Base-by-base conservation (phyloP, 192 early-diverging fungal species). In the Entophlyctis luteolus region DNA sequence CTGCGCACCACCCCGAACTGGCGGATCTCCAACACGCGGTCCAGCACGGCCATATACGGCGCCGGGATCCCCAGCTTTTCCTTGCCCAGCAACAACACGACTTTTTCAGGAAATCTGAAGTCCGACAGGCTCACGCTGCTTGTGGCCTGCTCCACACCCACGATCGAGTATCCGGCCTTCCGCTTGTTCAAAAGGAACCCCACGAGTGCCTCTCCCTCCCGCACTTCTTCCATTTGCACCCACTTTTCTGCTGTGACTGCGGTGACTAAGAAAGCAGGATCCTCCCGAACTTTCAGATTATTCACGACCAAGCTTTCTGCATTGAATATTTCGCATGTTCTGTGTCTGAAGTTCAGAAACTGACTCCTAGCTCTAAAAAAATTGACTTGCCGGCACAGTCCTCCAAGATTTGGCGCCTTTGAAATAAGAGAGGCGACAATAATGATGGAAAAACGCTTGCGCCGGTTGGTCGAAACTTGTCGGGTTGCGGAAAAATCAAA, bases 261-360 rank as follows among this genome's bases (percentile, higher is more conserved):
- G 37, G 77, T 77, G 22, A 59, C 62, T 16, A 68, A 49, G 48
- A 87, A 87, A 5, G 33, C 49, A 29, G 76, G 76, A 53, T 87
- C 85, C 6, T 84, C 77, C 20, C 68, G 18, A 29, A 81, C 75
- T 59, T 70, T 71, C 48, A 85, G 31, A 42, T 59, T 74, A 31
- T 14, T 12, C 12, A 86, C 70, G 16, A 78, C 74, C 8, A 86
- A 57, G 20, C 72, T 48, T 48, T 77, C 77, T 4, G 84, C 82
- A 46, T 86, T 86, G 66, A 87, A 86, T 2, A 84, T 87, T 58
- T 87, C 85, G 50, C 80, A 81, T 8, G 85, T 87, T 50, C 84
- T 74, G 25, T 22, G 14, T 22, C 10, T 52, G 42, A 45, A 45
- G n/a, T 45, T n/a, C n/a, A 10, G 42, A 45, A 12, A 45, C n/a